phyloP scores from a whole-genome alignment of 345 rosid genomes.

The Balakata baccata region DNA sequence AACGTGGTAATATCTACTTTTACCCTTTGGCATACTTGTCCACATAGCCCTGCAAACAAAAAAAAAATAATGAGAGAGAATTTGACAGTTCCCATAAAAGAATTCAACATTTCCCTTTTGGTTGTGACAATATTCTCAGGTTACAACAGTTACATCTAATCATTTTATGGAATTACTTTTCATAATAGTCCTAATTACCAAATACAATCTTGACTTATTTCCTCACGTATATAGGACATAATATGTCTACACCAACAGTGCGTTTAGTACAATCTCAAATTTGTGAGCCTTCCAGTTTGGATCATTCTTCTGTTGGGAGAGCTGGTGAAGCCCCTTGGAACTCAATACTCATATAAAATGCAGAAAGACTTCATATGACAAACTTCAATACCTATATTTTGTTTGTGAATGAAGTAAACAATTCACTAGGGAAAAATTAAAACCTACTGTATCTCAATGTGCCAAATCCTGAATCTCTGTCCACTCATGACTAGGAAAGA shows the following conservation, averaged over 20 bases:
- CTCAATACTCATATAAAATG: not conserved
- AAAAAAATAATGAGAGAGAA: not conserved
- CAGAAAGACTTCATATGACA: not conserved
- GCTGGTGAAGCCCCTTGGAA: not conserved
- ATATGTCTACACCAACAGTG: not conserved
- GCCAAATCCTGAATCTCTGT: not conserved
- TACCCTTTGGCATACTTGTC: conserved; percentile 75
- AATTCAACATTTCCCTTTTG: not conserved
- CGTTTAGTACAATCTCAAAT: not conserved
- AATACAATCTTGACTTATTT: not conserved
- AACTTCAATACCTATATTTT: not conserved
- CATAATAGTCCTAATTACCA: not conserved
- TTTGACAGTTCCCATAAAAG: not conserved
- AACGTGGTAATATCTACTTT: conserved; percentile 18
- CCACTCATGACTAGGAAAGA: conserved; percentile 2
- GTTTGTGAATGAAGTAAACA: not conserved
- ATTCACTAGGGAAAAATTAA: not conserved
- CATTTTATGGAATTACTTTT: not conserved
- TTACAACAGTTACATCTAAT: not conserved
- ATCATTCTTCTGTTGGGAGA: not conserved
- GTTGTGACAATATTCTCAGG: not conserved
- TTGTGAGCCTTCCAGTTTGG: not conserved
- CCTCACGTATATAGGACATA: not conserved
- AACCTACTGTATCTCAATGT: too few relatives aligned
- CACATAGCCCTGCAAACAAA: conserved; percentile 66